phyloP scores from a whole-genome alignment of 2,329 filamentous ascomycete genomes.

The Talaromyces sp. region DNA sequence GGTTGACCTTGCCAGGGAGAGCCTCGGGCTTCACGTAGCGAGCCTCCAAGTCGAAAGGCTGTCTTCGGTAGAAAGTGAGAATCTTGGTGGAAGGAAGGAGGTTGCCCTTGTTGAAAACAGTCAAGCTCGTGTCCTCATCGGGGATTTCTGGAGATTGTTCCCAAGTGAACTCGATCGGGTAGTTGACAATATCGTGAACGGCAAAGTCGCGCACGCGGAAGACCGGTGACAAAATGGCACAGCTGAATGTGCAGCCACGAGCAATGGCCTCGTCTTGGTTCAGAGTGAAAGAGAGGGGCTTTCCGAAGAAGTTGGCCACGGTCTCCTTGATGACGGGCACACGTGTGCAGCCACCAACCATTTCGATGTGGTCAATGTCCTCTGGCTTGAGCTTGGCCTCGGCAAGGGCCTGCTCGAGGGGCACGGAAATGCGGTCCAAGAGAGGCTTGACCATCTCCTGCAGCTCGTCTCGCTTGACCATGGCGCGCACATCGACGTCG shows the following conservation, averaged over 20 bases:
- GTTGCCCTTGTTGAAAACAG: slow-evolving; percentile 96
- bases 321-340: slow-evolving; percentile 86
- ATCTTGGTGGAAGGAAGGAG: slow-evolving; percentile 98
- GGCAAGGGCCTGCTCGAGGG: slow-evolving; percentile 86
- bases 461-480: slow-evolving; percentile 90
- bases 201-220: slow-evolving; percentile 98
- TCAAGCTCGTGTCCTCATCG: slow-evolving; percentile 94
- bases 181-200: slow-evolving; percentile 94
- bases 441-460: slow-evolving; percentile 86
- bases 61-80: slow-evolving; percentile 97
- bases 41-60: slow-evolving; percentile 93
- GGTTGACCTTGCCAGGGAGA: slow-evolving; percentile 82
- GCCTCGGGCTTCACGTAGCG: slow-evolving; percentile 81
- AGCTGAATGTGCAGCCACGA: slow-evolving; percentile 93
- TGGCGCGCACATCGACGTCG: slow-evolving; percentile 80
- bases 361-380: slow-evolving; percentile 88
- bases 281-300: slow-evolving; percentile 86
- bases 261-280: slow-evolving; percentile 98
- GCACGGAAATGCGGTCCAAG: slow-evolving; percentile 63
- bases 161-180: slow-evolving; percentile 98
- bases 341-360: slow-evolving; percentile 92
- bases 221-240: slow-evolving; percentile 91
- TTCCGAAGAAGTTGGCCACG: slow-evolving; percentile 87
- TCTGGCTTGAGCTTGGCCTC: slow-evolving; percentile 86
- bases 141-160: slow-evolving; percentile 98